Evolutionary conservation across 768 basidiomycete genomes (phyloP), one percentile per base, ranked within the genome.

Genomic region (Gyrodon lividus): DNA sequence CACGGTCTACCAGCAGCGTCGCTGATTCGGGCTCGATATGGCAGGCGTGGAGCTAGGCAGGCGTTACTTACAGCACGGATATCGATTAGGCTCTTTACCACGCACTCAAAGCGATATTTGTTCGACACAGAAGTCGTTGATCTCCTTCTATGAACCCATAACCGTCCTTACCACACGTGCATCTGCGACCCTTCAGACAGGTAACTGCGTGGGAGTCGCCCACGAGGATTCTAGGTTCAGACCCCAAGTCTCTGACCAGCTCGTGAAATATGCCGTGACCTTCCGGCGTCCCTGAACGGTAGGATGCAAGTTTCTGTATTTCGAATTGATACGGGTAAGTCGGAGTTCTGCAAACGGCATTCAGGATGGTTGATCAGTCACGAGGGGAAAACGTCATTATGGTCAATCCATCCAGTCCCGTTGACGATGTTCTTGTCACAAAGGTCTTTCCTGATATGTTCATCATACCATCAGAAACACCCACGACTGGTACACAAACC

Each of bases 321-420:
- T 7, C 5, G 17, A 22, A n/a, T 44, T 16, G 45, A 5, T 28
- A 22, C 23, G 7, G 7, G 19, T 30, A 43, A 5, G n/a, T 41
- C 12, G 12, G 8, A 34, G 5, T 37, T 37, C n/a, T 34, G 10
- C 10, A 28, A 38, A 44, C 49, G 7, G 17, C 35, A n/a, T 37
- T 37, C 8, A n/a, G 7, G 16, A n/a, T n/a, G n/a, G n/a, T n/a
- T n/a, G n/a, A 47, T 35, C 16, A 54, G 69, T 50, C 53, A 74
- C 74, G 70, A 72, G 9, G 76, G 72, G 59, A 76, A 79, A 12
- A 82, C 77, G 54, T 83, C 80, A 0, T 59, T 73, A 51, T 58
- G 80, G 1, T 71, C 70, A 17, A 81, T 74, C 80, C 80, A 84
- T 4, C 79, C 80, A 0, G 77, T 80, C 7, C 81, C 79, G 56